Base-by-base conservation (phyloP, 345 rosid genomes). In the Mallotus nudiflorus region DNA sequence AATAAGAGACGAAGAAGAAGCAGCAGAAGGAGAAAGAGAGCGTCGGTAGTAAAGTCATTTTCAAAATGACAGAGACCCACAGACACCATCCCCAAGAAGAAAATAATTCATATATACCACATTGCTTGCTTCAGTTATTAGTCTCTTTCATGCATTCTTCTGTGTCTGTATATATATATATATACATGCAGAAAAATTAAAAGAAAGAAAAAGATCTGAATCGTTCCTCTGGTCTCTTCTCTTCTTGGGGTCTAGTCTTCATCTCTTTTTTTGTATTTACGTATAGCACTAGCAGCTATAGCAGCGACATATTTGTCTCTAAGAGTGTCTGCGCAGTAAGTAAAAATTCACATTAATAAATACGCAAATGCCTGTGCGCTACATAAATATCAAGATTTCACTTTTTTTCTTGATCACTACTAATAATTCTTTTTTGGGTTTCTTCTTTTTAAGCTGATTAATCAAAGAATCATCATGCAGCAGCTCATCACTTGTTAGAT, bases 21-120 rank as follows among this genome's bases (percentile, higher is more conserved):
- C 6, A n/a, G 9, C 3, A 28, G 40, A 35, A 2, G 22, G 69
- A 42, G 11, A 42, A 12, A 42, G 46, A 9, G 46, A 8, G 46
- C 46, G 62, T 77, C 66, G 69, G 55, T 8, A 35, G 81, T 65
- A 2, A 57, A 29, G 82, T 77, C 81, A 42, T 54, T 54, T 57
- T 81, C 75, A 49, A 59, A 9, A 48, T 51, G 76, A 77, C 53
- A 74, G 22, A 27, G 80, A 67, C 73, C 53, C 44, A 24, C 10
- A 27, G 10, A 19, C 18, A n/a, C 20, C 50, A 39, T 27, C 49
- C 29, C 65, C 71, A 5, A 37, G 52, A 19, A 18, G 2, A 39
- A 16, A 44, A 24, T 31, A n/a, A n/a, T 6, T 39, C 14, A 31
- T 44, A 27, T 42, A 29, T 13, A 46, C 48, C 48, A 24, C 8